Evolutionary conservation across 306 rosid species (phyloP), one percentile per base, ranked within the genome.

Genomic region (Begonia peltatifolia): DNA sequence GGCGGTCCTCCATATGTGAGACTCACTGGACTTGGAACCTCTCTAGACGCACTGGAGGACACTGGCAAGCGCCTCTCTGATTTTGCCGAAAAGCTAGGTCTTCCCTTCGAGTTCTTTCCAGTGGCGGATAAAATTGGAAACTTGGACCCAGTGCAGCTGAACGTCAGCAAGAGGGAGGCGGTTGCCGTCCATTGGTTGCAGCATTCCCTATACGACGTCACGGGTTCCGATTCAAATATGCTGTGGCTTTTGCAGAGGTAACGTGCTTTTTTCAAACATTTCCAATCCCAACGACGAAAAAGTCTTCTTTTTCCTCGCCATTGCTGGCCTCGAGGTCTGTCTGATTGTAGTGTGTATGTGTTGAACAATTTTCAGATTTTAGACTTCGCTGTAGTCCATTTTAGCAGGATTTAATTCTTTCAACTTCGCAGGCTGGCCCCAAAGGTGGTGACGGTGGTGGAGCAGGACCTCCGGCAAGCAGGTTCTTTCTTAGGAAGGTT

Each of bases 151-250:
- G 88, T 83, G 61, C 76, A 68, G 68, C 80, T 90, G 14, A 80
- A 79, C 41, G 80, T 86, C 12, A 76, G 78, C 67, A 83, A 86
- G 58, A 61, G 88, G 13, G 99, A 90, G 62, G 99, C 94, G 50
- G 92, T 90, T n/a, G 99, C 99, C 42, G 95, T 86, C 3, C 99
- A 90, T 50, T 90, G 99, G 99, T 54, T 90, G 76, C 95, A 90
- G 65, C 99, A 90, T 75, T 86, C 99, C 9, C 87, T 90, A 41
- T 90, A 90, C 57, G 99, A 90, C 63, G 94, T 90, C 61, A 90
- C 94, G 16, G 99, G 95, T 25, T 86, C 95, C 41, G 99, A 90
- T 64, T 63, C 84, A 50, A 90, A 83, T 52, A 86, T 86, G 25
- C 81, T 90, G 4, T 81, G 94, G 92, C 99, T 90, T 65, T 66